Percentiles rank a stretch among this genome's conserved stretches.
These are phyloP conservation scores for Cynanchum wilfordii DNA, from an alignment of 257 asterid species.

Conservation along the genomic window DNA sequence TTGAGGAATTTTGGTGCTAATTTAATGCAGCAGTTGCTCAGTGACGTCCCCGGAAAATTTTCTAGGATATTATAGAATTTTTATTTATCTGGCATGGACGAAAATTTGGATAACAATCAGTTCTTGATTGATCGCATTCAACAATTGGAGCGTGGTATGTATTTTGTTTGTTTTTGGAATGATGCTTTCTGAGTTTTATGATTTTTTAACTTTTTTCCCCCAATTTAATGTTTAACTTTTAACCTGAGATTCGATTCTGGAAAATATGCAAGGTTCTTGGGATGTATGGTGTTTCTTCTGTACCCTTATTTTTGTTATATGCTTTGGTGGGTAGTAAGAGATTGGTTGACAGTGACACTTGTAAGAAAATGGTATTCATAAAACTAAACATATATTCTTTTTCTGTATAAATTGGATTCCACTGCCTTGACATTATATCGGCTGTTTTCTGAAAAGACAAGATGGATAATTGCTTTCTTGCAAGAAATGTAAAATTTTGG, in stretches of 20 bases:
- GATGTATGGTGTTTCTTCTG: neutral
- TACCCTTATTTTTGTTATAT: neutral
- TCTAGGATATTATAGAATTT: too few species aligned
- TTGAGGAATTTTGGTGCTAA: neutral
- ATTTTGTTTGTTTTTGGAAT: constrained; percentile 1
- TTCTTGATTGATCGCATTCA: constrained; percentile 57
- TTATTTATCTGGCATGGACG: constrained; percentile 58
- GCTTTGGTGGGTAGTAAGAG: neutral
- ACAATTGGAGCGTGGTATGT: constrained; percentile 82
- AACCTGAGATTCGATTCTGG: neutral
- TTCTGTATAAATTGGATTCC: neutral
- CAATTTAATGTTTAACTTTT: neutral
- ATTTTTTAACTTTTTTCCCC: neutral
- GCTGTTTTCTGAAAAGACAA: neutral
- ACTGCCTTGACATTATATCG: neutral
- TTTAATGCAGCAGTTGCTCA: neutral
- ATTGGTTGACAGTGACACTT: neutral
- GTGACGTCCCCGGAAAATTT: neutral
- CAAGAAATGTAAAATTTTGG: neutral
- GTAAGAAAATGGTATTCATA: neutral
- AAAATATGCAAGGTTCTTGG: neutral
- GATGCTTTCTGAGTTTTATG: neutral
- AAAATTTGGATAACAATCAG: constrained; percentile 27
- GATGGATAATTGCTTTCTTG: neutral
- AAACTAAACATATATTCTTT: too few species aligned